Evolutionary conservation across 805 yeast genomes (phyloP), one percentile per base, ranked within the genome.

Genomic region (Hanseniaspora occidentalis): DNA sequence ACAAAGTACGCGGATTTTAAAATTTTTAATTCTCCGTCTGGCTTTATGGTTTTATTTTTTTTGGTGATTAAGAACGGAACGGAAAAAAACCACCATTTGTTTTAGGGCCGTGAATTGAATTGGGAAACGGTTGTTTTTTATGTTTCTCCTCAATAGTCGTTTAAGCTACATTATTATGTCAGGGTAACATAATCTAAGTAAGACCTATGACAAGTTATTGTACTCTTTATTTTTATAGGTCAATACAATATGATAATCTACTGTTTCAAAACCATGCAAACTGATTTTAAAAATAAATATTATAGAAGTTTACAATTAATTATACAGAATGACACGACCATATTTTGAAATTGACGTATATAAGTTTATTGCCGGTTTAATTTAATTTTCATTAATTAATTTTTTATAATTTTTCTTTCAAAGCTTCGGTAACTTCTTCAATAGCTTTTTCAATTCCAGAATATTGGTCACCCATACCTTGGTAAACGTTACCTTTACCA

Each of bases 401-500:
- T 10, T 13, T 25, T 14, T 25, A 25, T 25, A 82, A 67, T 59
- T 78, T 79, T 57, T 76, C 79, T 35, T 64, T 57, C 48, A 86
- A 69, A 47, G 76, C 61, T 54, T 69, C 68, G 49, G 71, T 71
- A 39, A 88, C 74, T 47, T 79, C 84, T 25, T 69, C 73, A 48
- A 92, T 69, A 21, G 98, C 99, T 31, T 69, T 71, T 33, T 69
- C 70, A 40, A 85, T 69, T 47, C 82, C 84, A 25, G 64, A 69
- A 27, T 78, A 71, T 47, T 84, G 81, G 51, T 79, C 84, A 52
- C 98, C 98, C 78, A 85, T 82, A 64, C 99, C 99, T 67, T 92
- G 98, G 51, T 85, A 84, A 41, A 88, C 78, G 49, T 85, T 84
- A 47, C 96, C 97, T 65, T 85, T 92, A 62, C 99, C 99, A 66